Base-by-base conservation (phyloP, 75 land plant genomes). In the Pinus tabuliformis region DNA sequence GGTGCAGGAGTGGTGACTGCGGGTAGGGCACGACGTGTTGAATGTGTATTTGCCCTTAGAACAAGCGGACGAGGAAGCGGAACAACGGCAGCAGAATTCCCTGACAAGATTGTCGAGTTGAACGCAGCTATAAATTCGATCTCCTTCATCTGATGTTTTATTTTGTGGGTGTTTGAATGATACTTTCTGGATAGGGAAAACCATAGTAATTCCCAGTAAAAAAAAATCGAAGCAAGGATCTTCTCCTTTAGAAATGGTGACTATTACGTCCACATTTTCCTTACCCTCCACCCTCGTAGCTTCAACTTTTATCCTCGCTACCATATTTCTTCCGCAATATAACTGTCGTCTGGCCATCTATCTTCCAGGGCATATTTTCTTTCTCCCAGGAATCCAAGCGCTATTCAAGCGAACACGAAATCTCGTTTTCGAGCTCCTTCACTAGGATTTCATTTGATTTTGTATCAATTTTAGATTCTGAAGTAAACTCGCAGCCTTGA, bases 251-350 rank as follows among this genome's bases (percentile, higher is more conserved):
- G 89, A 77, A 17, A 93, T 78, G 9, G 57, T 87, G 15, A 93
- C 89, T 12, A 85, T 78, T 14, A 93, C 33, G 1, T 33, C 33
- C 22, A 86, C 81, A 2, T 83, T 81, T 49, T 77, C 81, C 1
- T 82, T 84, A 6, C 21, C 75, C 58, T 88, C 83, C 4, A 81
- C 91, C 71, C 85, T 85, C 88, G 84, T 79, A 79, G 86, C 89
- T 57, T 82, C 81, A 24, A 93, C 94, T 62, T 61, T 79, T 26
- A 93, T 37, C 64, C 82, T 93, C 93, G 56, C 76, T 87, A 22
- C 84, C 82, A 45, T 89, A 93, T 12, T 78, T 72, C 75, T 90
- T 87, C 12, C 59, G 75, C 70, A 93, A 78, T 15, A 76, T 75
- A 58, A 93, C 73, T 4, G 80, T 78, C 49, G 81, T 12, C 45